phyloP scores from a whole-genome alignment of 768 basidiomycete genomes.

The Chalciporus chontae region DNA sequence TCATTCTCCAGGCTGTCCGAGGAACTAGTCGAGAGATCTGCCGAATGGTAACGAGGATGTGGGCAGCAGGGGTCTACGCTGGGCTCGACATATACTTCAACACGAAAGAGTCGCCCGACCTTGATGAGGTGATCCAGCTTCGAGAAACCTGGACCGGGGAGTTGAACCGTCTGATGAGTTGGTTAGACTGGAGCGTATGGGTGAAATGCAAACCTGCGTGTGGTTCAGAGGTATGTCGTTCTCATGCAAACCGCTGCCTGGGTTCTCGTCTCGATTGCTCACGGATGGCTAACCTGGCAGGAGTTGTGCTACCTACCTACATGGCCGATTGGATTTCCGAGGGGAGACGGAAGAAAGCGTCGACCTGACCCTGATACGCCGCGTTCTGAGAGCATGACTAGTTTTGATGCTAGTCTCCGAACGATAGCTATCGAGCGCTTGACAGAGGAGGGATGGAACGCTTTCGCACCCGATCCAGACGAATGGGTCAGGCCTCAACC shows the following conservation, averaged over 20 bases:
- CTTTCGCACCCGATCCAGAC: not conserved
- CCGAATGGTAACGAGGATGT: constrained; percentile 41
- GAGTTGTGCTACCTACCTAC: constrained; percentile 17
- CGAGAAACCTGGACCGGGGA: constrained; percentile 34
- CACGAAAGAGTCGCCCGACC: not conserved
- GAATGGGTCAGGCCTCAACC: constrained; percentile 25
- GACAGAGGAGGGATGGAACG: not conserved
- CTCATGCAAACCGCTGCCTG: too few relatives aligned
- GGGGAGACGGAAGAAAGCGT: too few relatives aligned
- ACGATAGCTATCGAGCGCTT: not conserved
- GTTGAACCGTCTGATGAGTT: constrained; percentile 38
- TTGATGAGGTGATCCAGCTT: constrained; percentile 7
- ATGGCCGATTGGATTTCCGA: constrained; percentile 9
- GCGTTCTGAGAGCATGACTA: not conserved
- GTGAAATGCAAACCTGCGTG: constrained; percentile 46
- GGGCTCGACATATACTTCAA: constrained; percentile 16
- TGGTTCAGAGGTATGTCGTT: constrained; percentile 37
- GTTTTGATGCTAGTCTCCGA: not conserved
- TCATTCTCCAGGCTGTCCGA: constrained; percentile 26
- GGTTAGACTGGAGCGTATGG: constrained; percentile 56
- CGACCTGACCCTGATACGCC: not conserved
- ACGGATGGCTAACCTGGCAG: not conserved
- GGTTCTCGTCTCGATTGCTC: not conserved
- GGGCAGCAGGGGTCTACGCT: constrained; percentile 38
- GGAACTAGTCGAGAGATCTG: constrained; percentile 45